phyloP scores from a whole-genome alignment of 2,329 filamentous ascomycete species.

The Graphilbum ipis-grandicollis region DNA sequence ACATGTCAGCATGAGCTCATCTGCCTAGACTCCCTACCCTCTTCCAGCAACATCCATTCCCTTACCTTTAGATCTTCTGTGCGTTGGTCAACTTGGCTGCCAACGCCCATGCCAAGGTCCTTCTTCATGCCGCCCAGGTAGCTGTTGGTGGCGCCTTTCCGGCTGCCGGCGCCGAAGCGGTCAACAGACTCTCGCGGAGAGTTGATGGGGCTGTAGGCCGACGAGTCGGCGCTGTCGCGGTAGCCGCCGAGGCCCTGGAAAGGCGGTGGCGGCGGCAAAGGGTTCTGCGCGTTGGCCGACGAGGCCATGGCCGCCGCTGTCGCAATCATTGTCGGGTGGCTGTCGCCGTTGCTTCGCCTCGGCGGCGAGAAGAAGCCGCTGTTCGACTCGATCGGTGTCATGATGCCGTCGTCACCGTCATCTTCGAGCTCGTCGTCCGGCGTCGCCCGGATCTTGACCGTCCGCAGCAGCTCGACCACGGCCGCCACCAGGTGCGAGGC shows the following conservation, averaged over 20 bases:
- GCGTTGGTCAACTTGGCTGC: conserved; percentile 20
- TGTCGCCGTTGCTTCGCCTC: conserved; percentile 21
- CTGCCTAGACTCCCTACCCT: too few relatives aligned
- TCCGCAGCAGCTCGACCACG: conserved; percentile 68
- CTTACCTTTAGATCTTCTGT: conserved; percentile 32
- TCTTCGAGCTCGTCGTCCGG: conserved; percentile 61
- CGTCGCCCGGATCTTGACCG: conserved; percentile 68
- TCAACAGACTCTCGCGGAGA: conserved; percentile 45
- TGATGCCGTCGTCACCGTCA: conserved; percentile 51
- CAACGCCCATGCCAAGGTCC: neutral
- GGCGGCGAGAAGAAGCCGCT: conserved; percentile 47
- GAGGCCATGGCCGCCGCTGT: conserved; percentile 14
- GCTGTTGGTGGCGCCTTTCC: conserved; percentile 8
- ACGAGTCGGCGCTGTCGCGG: conserved; percentile 49
- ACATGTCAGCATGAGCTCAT: neutral
- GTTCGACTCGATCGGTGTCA: conserved; percentile 48
- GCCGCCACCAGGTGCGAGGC: conserved; percentile 77
- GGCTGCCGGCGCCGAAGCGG: conserved; percentile 18
- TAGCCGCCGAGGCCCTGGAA: conserved; percentile 40
- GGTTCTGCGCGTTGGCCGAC: conserved; percentile 17
- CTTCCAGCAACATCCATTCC: too few relatives aligned
- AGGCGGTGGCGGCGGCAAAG: conserved; percentile 31
- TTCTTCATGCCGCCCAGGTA: conserved; percentile 19
- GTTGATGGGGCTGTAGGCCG: conserved; percentile 56
- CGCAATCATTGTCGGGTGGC: too few relatives aligned